Evolutionary conservation across 345 rosid species (phyloP).

Genomic region (Turritis glabra): DNA sequence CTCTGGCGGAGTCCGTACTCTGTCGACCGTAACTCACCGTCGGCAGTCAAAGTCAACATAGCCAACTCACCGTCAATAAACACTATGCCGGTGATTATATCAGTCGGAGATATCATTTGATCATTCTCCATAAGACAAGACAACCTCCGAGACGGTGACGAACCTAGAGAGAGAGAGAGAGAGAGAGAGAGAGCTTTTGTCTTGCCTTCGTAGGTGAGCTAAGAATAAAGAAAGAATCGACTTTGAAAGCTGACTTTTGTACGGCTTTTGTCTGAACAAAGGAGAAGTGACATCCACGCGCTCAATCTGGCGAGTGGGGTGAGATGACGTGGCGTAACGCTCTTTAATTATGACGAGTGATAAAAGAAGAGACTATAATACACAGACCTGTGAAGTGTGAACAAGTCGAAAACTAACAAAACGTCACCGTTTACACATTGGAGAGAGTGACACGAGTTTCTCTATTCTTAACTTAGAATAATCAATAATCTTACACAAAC

Average conservation of each 20-base stretch:
- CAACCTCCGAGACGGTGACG: neutral
- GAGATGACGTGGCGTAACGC: constrained; percentile 33
- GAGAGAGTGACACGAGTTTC: neutral
- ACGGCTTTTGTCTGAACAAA: constrained; percentile 18
- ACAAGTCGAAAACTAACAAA: neutral
- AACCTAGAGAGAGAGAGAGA: neutral
- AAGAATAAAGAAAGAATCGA: constrained; percentile 4
- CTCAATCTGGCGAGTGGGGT: neutral
- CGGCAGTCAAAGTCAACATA: constrained; percentile 50
- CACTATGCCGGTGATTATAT: constrained; percentile 46
- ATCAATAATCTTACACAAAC: too few species aligned
- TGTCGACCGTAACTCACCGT: constrained; percentile 54
- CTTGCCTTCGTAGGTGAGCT: constrained; percentile 22
- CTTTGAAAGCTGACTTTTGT: constrained; percentile 6
- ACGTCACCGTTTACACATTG: neutral
- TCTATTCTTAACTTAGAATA: neutral
- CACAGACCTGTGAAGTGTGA: neutral
- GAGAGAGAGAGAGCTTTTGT: constrained; percentile 5
- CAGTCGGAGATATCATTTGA: constrained; percentile 9
- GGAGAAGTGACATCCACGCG: constrained; percentile 17
- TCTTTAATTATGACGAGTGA: constrained; percentile 3
- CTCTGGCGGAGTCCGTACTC: constrained; percentile 31
- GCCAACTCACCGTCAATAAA: constrained; percentile 43
- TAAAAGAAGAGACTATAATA: neutral
- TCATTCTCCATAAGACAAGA: constrained; percentile 12